Conservation (phyloP, 2,329 filamentous ascomycete genomes). For the Calonectria pseudoreteaudii region DNA sequence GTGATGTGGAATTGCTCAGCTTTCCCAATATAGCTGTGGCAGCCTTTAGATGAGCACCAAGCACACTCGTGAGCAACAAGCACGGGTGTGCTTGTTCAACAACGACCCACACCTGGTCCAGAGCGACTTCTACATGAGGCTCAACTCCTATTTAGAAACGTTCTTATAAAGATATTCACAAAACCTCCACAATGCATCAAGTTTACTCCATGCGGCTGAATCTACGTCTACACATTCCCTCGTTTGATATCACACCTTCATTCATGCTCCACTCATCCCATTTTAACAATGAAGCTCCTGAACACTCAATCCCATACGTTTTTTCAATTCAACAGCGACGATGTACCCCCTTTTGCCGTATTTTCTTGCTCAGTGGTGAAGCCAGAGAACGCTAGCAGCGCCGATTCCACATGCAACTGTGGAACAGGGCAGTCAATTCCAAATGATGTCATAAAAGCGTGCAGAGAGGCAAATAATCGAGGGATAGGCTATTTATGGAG, state of each 20-base stretch:
- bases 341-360: background rate
- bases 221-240: background rate
- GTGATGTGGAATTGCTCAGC: no score
- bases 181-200: no score
- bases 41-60: no score
- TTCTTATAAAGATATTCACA: background rate
- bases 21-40: no score
- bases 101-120: no score
- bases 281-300: background rate
- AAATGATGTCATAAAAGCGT: background rate
- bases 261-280: background rate
- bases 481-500: background rate
- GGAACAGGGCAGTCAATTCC: background rate
- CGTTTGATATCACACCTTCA: background rate
- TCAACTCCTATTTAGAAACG: no score
- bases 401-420: no score
- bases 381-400: no score
- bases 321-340: no score
- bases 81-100: background rate
- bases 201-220: background rate
- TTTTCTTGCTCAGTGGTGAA: background rate
- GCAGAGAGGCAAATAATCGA: background rate
- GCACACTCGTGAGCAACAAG: background rate
- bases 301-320: background rate
- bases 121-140: no score